A percentile compares a stretch with the other conserved stretches of the same genome.
These are phyloP conservation scores for Rugosomyces carneus DNA, from an alignment of 1,284 basidiomycete genomes.

Conservation along the genomic window DNA sequence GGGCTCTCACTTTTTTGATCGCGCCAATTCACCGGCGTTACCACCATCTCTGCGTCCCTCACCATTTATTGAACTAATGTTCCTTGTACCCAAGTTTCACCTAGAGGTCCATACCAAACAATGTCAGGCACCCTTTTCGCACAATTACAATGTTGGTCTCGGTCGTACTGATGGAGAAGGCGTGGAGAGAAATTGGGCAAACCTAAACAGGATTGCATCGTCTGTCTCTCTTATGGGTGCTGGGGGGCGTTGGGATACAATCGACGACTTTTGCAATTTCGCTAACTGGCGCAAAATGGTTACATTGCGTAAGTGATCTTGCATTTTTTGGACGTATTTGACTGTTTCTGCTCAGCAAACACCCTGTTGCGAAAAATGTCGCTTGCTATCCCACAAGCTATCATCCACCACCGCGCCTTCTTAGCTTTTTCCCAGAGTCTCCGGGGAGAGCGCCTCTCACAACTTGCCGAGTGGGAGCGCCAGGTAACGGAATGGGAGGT, in stretches of 20 bases:
- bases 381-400: slow-evolving; percentile 2
- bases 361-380: neutral
- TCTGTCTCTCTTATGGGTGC: slow-evolving; percentile 30
- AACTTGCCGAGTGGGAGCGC: too few relatives aligned
- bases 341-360: slow-evolving; percentile 3
- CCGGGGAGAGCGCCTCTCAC: neutral
- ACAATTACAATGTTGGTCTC: too few relatives aligned
- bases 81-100: too few relatives aligned
- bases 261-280: slow-evolving; percentile 27
- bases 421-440: slow-evolving; percentile 10
- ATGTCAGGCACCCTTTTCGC: too few relatives aligned
- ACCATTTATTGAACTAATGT: too few relatives aligned
- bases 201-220: slow-evolving; percentile 19
- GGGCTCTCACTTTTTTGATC: slow-evolving; percentile 12
- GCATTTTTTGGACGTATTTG: neutral
- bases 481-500: too few relatives aligned
- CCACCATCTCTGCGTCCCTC: slow-evolving; percentile 10
- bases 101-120: too few relatives aligned
- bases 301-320: neutral
- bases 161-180: slow-evolving; percentile 31
- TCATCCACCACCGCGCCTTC: slow-evolving; percentile 8
- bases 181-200: slow-evolving; percentile 26
- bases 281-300: slow-evolving; percentile 25
- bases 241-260: slow-evolving; percentile 24
- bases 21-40: neutral